Base-by-base conservation (phyloP, 768 basidiomycete species). In the Lactarius hengduanensis region DNA sequence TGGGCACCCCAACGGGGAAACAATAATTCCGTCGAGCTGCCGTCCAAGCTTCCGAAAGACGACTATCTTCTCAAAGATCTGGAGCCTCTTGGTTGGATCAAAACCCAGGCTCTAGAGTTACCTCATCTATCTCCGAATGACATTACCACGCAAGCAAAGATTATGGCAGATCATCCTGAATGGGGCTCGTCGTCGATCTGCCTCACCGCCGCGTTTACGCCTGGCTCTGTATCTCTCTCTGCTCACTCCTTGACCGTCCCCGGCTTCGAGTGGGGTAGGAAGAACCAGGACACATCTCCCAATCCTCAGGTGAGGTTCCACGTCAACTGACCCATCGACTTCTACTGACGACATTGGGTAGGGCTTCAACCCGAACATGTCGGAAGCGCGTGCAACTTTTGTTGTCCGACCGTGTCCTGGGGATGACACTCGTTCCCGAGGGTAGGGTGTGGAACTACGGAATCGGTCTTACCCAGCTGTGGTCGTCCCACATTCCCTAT, bases 351-450 rank as follows among this genome's bases (percentile, higher is more conserved):
- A 13, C 70, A 36, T 57, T 64, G 58, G 45, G 2, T 72, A 87
- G 80, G 94, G 96, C 50, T 99, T 96, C 81, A 98, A 96, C 77
- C 93, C 95, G n/a, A 92, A 92, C 71, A 98, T 98, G 96, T 96
- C 94, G 1, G 96, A 96, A 96, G 75, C 88, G 94, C 28, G 94
- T 97, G 28, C 92, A 94, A 76, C 82, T 98, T 38, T 81, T 98
- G 65, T 80, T 98, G 28, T 98, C 96, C 20, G 97, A 99, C 74
- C 91, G 96, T 69, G 89, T 99, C 70, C 84, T 98, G 18, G 97
- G 96, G 28, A 95, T 96, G 88, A 96, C 94, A 0, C 80, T 98
- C 9, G 94, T 96, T 20, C 95, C 92, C 1, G 95, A 91, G 76
- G 97, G 96, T 70, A 87, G 87, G 63, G 88, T 97, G 40, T 98